phyloP scores from a whole-genome alignment of 1,284 basidiomycete genomes.

The Fomitopsis betulina region DNA sequence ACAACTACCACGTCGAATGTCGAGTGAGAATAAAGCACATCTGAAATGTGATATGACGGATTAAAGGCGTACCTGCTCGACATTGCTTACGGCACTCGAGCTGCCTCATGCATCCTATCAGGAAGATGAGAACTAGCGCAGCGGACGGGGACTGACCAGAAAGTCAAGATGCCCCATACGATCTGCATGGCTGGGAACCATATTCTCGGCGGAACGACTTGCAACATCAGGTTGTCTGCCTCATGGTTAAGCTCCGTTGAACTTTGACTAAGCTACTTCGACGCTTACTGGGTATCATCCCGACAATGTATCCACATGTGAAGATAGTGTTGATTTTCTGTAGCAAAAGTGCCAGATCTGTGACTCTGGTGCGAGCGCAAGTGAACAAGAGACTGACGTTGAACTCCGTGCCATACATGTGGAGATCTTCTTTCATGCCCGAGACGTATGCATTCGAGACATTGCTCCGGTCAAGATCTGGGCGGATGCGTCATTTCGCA shows the following conservation, averaged over 20 bases:
- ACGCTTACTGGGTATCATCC: constrained; percentile 62
- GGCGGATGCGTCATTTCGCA: neutral
- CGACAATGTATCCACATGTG: constrained; percentile 67
- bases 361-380: neutral
- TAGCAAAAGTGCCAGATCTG: neutral
- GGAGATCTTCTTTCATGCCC: constrained; percentile 77
- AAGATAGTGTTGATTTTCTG: constrained; percentile 71
- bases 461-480: constrained; percentile 65
- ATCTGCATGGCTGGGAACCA: constrained; percentile 67
- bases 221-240: constrained; percentile 60
- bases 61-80: constrained; percentile 42
- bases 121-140: neutral
- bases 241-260: too few relatives aligned
- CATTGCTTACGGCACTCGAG: constrained; percentile 50
- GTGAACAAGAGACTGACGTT: constrained; percentile 39
- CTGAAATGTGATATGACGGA: neutral
- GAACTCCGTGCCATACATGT: constrained; percentile 66
- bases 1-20: constrained; percentile 39
- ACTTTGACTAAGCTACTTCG: too few relatives aligned
- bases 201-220: constrained; percentile 54
- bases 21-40: neutral
- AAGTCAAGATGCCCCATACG: constrained; percentile 59
- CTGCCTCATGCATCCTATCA: constrained; percentile 25
- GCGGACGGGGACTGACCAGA: constrained; percentile 37
- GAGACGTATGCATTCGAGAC: constrained; percentile 73